A percentile compares a stretch with the other conserved stretches of the same genome.
Conservation (phyloP, 768 basidiomycete species). For the Austroboletus festivus region DNA sequence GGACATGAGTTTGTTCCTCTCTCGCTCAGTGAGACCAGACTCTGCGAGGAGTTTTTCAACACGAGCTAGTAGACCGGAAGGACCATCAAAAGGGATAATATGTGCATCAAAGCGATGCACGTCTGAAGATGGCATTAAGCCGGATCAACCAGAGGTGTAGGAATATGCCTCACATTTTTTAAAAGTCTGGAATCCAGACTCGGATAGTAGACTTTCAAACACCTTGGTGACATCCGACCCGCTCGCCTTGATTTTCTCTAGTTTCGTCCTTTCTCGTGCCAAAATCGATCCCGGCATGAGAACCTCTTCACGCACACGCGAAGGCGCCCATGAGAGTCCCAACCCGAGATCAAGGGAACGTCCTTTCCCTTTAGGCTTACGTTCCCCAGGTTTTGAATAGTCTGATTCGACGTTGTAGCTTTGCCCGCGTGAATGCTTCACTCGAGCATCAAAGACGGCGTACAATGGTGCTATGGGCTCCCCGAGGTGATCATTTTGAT, state of each 20-base stretch:
- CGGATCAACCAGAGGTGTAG: neutral
- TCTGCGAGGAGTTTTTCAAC: constrained; percentile 58
- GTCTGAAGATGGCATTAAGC: constrained; percentile 39
- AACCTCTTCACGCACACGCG: constrained; percentile 63
- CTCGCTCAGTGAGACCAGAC: constrained; percentile 47
- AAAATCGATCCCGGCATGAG: constrained; percentile 43
- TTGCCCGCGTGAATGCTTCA: constrained; percentile 23
- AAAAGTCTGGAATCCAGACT: constrained; percentile 40
- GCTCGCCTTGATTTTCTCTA: constrained; percentile 13
- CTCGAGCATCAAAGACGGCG: constrained; percentile 33
- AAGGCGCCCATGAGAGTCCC: constrained; percentile 71
- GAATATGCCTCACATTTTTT: constrained; percentile 58
- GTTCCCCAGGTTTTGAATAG: constrained; percentile 14
- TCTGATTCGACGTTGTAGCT: constrained; percentile 19
- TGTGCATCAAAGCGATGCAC: constrained; percentile 74
- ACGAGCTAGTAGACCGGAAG: constrained; percentile 62
- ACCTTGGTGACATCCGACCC: constrained; percentile 36
- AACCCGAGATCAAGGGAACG: constrained; percentile 70
- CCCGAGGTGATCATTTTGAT: constrained; percentile 6
- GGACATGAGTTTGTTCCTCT: constrained; percentile 50
- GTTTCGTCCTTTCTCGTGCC: constrained; percentile 29
- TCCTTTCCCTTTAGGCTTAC: constrained; percentile 46
- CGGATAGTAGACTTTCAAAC: constrained; percentile 35
- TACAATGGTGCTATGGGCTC: constrained; percentile 20
- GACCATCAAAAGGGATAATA: constrained; percentile 72